phyloP scores from a whole-genome alignment of 2,329 filamentous ascomycete species.

The Phaeophleospora eucalypticola region DNA sequence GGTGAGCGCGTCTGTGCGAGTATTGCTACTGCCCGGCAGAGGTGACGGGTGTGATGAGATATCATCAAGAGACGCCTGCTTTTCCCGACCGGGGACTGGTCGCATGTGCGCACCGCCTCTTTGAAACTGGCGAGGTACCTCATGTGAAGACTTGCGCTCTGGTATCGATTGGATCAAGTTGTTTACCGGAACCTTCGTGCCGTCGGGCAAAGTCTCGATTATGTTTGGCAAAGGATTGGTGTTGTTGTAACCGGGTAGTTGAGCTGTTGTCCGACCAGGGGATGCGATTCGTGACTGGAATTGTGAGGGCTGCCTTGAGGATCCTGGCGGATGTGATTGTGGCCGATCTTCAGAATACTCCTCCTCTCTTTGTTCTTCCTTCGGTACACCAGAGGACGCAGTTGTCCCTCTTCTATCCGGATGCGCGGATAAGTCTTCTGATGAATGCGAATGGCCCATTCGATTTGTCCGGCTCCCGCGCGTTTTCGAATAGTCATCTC shows the following conservation, averaged over 20 bases:
- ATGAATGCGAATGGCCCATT: slow-evolving; percentile 25
- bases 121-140: slow-evolving; percentile 28
- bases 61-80: slow-evolving; percentile 55
- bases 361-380: slow-evolving; percentile 13
- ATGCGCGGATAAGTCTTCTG: slow-evolving; percentile 24
- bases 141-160: slow-evolving; percentile 48
- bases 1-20: slow-evolving; percentile 71
- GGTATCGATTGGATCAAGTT: slow-evolving; percentile 37
- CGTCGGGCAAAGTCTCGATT: slow-evolving; percentile 54
- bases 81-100: slow-evolving; percentile 32
- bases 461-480: slow-evolving; percentile 47
- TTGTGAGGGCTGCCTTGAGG: slow-evolving; percentile 40
- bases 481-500: slow-evolving; percentile 60
- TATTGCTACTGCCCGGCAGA: slow-evolving; percentile 61
- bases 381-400: slow-evolving; percentile 8
- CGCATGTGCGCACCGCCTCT: slow-evolving; percentile 33
- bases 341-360: slow-evolving; percentile 14
- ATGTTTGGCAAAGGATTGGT: slow-evolving; percentile 53
- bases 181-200: slow-evolving; percentile 28
- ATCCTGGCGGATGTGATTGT: slow-evolving; percentile 29
- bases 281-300: slow-evolving; percentile 55
- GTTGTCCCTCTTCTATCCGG: slow-evolving; percentile 6
- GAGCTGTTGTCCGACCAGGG: slow-evolving; percentile 54
- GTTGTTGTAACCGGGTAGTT: slow-evolving; percentile 45
- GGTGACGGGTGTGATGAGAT: slow-evolving; percentile 63